Base-by-base conservation (phyloP, 2,329 filamentous ascomycete genomes). In the Scortechinia acanthostroma region DNA sequence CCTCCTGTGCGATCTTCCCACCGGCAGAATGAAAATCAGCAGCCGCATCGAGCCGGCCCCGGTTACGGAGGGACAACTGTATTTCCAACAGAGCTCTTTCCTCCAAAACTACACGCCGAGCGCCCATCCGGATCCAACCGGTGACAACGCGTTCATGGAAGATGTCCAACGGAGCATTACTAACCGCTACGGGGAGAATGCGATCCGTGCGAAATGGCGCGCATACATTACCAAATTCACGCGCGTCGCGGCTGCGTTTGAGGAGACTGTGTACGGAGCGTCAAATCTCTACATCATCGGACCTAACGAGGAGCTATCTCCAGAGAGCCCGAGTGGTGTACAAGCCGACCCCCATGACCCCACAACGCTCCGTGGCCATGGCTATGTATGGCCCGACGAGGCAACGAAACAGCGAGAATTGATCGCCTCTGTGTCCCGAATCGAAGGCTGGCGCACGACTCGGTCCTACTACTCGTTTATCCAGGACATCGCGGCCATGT, bases 391-490 rank as follows among this genome's bases (percentile, higher is more conserved):
- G 93, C 68, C 85, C 2, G 88, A 95, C 55, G 89, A 96, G 46
- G 69, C 73, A 33, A 76, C 84, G 4, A 91, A 89, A 63, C 77
- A 86, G 54, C 85, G 83, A 55, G 93, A 98, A 64, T 76, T 98
- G 28, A 87, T 90, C 15, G 91, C 90, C 2, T 95, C 95, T 49
- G 89, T 93, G 42, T 89, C 88, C 47, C 77, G 93, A 46, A 94
- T 98, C 49, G 93, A 98, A 67, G 93, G 91, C 46, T 98, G 93
- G 93, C 82, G 93, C 53, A 94, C 89, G 51, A 97, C 93, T 1
- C 77, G 93, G 49, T 95, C 88, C 57, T 98, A 98, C 60, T 95
- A 94, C 66, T 90, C 88, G 52, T 97, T 89, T 59, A 91, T 97
- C 51, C 88, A 95, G 70, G 88, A 86, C 80, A 81, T 86, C 59